Conservation (phyloP, 495 filamentous ascomycete genomes). For the Lasiosphaeris hirsuta region DNA sequence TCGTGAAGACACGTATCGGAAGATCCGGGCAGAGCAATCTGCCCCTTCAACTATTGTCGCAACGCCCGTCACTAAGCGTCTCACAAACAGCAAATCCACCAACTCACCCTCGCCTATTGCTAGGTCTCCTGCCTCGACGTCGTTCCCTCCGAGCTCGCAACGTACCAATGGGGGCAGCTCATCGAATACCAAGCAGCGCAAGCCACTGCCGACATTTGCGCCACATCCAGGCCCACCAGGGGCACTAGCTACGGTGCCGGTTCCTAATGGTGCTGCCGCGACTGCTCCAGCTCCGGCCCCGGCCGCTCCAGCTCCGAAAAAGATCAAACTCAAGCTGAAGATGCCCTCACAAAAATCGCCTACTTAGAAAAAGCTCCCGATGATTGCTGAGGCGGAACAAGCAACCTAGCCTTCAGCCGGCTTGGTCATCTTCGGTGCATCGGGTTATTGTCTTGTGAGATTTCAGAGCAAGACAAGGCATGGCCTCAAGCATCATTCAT, state of each 20-base stretch:
- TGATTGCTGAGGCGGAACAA: neutral
- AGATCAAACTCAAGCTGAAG: slow-evolving; percentile 41
- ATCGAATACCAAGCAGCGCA: slow-evolving; percentile 26
- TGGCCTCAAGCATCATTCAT: too few species aligned
- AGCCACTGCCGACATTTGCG: slow-evolving; percentile 37
- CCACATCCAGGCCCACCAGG: slow-evolving; percentile 21
- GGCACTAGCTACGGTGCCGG: neutral
- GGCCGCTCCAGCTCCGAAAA: slow-evolving; percentile 20
- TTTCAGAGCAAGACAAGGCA: too few species aligned
- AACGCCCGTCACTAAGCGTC: slow-evolving; percentile 15
- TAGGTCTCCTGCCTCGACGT: neutral
- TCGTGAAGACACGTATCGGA: neutral
- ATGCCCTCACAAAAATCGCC: slow-evolving; percentile 7
- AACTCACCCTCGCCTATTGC: neutral
- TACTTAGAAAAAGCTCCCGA: neutral
- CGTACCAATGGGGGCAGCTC: neutral
- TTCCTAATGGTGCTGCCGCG: neutral
- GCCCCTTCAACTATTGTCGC: slow-evolving; percentile 18
- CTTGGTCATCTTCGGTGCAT: too few species aligned
- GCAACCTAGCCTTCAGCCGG: too few species aligned
- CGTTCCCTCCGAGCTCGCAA: neutral
- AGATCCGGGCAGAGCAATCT: neutral
- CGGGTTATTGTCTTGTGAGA: too few species aligned
- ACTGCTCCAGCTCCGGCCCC: slow-evolving; percentile 12
- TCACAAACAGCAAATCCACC: neutral